Conservation (phyloP, 2,329 filamentous ascomycete species). For the Onygenales sp. region DNA sequence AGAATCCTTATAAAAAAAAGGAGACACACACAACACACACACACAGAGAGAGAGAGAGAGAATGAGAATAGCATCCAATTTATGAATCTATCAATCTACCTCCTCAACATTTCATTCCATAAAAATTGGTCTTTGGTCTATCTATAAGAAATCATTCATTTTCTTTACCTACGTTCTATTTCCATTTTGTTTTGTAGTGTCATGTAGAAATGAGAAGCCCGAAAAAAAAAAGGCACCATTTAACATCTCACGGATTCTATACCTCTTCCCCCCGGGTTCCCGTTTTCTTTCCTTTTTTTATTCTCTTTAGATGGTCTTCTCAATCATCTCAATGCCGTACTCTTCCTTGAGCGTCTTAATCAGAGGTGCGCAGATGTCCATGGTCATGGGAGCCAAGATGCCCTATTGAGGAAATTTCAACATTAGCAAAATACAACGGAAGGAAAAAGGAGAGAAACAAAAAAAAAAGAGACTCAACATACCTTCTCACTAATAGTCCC, state of each 20-base stretch:
- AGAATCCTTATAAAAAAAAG: no score
- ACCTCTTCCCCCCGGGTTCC: no score
- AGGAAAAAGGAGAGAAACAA: background rate
- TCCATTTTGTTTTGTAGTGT: no score
- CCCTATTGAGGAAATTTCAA: slow-evolving; percentile 32
- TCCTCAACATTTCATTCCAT: no score
- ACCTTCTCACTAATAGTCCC: slow-evolving; percentile 59
- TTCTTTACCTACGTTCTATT: no score
- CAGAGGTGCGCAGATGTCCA: slow-evolving; percentile 61
- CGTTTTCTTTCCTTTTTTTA: background rate
- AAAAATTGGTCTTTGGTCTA: no score
- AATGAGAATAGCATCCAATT: no score
- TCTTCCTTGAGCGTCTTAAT: slow-evolving; percentile 71
- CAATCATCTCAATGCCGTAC: slow-evolving; percentile 62
- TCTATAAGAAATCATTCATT: no score
- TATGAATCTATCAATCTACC: no score
- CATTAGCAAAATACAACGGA: background rate
- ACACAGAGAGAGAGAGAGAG: no score
- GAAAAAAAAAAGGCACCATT: background rate
- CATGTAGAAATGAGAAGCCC: background rate
- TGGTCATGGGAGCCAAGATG: slow-evolving; percentile 66
- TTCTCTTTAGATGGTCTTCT: slow-evolving; percentile 46
- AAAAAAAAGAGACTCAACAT: slow-evolving; percentile 5
- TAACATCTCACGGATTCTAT: no score
- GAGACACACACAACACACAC: no score